Evolutionary conservation across 371 early-diverging fungal species (phyloP), one percentile per base, ranked within the genome.

Genomic region (Apophysomyces trapeziformis): DNA sequence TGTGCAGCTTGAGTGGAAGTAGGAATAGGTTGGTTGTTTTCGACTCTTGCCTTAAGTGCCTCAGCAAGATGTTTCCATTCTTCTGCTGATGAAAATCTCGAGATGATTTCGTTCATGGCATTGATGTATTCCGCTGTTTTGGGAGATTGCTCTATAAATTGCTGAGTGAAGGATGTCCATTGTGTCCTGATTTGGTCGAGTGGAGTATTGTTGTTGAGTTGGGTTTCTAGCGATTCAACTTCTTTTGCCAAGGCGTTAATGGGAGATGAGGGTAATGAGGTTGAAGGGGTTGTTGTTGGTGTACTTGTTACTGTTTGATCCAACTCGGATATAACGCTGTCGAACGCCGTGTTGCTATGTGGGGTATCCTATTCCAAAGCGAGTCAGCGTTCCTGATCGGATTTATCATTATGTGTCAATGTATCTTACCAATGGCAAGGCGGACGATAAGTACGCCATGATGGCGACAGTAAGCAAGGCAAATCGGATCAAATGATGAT

Each of bases 101-200:
- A 62, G 14, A 36, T n/a, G 16, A 62, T 62, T 18, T 21, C 8
- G 21, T 50, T 21, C 7, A 50, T 21, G 21, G 54, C 21, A 11
- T 50, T 21, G 35, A 50, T n/a, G 21, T 50, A 50, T n/a, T 50
- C 21, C 9, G 54, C 63, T 37, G 47, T 38, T 9, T 8, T 21
- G n/a, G 45, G 61, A n/a, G 18, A 46, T 61, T 61, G 61, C 7
- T 61, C 21, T 7, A 26, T 36, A 4, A 61, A 46, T 18, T 37
- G 12, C 21, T 61, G 12, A 36, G 57, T 26, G 37, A 64, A 64
- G 5, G 65, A 4, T 0, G 58, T n/a, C 65, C 65, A 64, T 57
- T 64, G 57, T 8, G 65, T n/a, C 43, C 58, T 57, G 44, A 64
- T 7, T 45, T 64, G 65, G 18, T 64, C 65, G n/a, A 38, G 38